Evolutionary conservation across 495 filamentous ascomycete species (phyloP).

Genomic region (Aspergillus wentii): DNA sequence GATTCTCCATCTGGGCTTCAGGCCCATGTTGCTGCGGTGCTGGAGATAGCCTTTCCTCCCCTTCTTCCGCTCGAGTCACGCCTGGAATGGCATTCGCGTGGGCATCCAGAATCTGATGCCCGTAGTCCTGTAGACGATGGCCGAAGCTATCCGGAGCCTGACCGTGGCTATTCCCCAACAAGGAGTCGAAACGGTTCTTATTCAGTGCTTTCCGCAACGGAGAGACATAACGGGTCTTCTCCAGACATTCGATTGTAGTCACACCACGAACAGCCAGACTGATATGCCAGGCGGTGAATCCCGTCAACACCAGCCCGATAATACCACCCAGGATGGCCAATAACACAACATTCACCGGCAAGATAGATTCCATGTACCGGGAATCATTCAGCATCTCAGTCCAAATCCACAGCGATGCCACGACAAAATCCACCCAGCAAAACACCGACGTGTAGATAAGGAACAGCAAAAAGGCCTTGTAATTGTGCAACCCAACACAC

Average conservation of each 20-base stretch:
- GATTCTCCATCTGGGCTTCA: slow-evolving; percentile 6
- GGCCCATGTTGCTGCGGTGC: slow-evolving; percentile 20
- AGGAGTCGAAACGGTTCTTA: slow-evolving; percentile 48
- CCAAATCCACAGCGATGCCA: slow-evolving; percentile 74
- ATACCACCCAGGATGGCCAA: slow-evolving; percentile 83
- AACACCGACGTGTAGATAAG: slow-evolving; percentile 86
- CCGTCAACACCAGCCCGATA: slow-evolving; percentile 80
- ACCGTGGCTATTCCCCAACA: slow-evolving; percentile 5
- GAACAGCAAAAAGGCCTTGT: slow-evolving; percentile 93
- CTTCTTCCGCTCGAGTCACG: slow-evolving; percentile 73
- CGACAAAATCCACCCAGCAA: slow-evolving; percentile 73
- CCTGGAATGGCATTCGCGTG: slow-evolving; percentile 82
- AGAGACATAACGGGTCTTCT: slow-evolving; percentile 88
- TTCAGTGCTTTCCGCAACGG: slow-evolving; percentile 68
- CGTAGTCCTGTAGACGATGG: slow-evolving; percentile 56
- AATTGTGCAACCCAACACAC: slow-evolving; percentile 89
- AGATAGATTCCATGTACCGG: slow-evolving; percentile 58
- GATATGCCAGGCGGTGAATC: slow-evolving; percentile 93
- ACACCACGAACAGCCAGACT: slow-evolving; percentile 69
- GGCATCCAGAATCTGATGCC: slow-evolving; percentile 71
- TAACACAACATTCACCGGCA: slow-evolving; percentile 88
- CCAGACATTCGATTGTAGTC: slow-evolving; percentile 92
- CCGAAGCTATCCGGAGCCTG: slow-evolving; percentile 61
- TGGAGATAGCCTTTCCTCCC: slow-evolving; percentile 50
- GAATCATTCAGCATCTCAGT: slow-evolving; percentile 65